Base-by-base conservation (phyloP, 495 filamentous ascomycete genomes). In the Aspergillus cavernicola region DNA sequence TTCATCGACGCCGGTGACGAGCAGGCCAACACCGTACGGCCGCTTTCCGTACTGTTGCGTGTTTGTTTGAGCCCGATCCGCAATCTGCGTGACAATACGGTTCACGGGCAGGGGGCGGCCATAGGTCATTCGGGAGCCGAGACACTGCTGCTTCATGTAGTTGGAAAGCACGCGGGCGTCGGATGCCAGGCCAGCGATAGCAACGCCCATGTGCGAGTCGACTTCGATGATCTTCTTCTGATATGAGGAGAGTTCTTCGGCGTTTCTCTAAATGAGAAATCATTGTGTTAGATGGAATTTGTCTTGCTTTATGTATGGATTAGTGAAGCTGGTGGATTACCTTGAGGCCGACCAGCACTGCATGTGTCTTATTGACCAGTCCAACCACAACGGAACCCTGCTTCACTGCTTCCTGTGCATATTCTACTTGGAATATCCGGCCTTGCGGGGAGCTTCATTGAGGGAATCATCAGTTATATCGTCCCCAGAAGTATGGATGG, bases 141-240 rank as follows among this genome's bases (percentile, higher is more conserved):
- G 90, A 45, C 88, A 95, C 74, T 97, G 93, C 74, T 95, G 90
- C 77, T 97, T 97, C 93, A 98, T 97, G 81, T 96, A 97, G 83
- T 97, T 97, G 78, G 92, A 96, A 63, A 98, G 91, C 64, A 98
- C 93, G 61, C 93, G 92, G 68, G 93, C 95, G 75, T 98, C 93
- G 57, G 93, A 96, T 50, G 95, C 92, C 53, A 98, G 89, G 56
- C 93, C 93, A 62, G 93, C 93, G 67, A 98, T 92, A 61, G 92
- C 90, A 67, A 97, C 82, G 60, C 91, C 93, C 64, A 93, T 86
- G 75, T 98, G 95, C 62, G 88, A 85, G 73, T 98, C 93, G 75
- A 98, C 88, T 64, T 83, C 85, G 74, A 98, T 97, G 66, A 98
- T 84, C 79, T 98, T 98, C 81, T 96, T 97, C 75, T 98, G 93